These are phyloP conservation scores for Albatrellus sp. DNA, from an alignment of 1,284 basidiomycete genomes.

Conservation along the genomic window DNA sequence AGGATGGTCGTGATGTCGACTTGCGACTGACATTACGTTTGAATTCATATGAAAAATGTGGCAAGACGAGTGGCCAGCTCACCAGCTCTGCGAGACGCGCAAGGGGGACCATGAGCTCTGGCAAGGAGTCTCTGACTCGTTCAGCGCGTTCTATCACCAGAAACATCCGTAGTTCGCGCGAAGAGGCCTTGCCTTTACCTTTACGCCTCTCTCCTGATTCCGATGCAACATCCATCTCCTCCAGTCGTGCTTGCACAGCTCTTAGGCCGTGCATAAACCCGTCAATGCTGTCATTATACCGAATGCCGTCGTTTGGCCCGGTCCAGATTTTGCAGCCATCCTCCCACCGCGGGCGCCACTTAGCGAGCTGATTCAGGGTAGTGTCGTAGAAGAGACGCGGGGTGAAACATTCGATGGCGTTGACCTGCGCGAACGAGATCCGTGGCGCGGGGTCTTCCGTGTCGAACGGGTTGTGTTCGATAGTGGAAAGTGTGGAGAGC, in stretches of 20 bases:
- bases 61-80: slow-evolving; percentile 17
- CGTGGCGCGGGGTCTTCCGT: slow-evolving; percentile 10
- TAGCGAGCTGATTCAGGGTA: slow-evolving; percentile 45
- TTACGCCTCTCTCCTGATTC: not conserved
- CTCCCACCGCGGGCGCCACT: slow-evolving; percentile 43
- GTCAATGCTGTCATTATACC: slow-evolving; percentile 54
- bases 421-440: slow-evolving; percentile 33
- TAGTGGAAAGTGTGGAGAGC: slow-evolving; percentile 18
- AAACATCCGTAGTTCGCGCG: slow-evolving; percentile 32
- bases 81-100: slow-evolving; percentile 68
- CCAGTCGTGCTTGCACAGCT: slow-evolving; percentile 19
- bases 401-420: slow-evolving; percentile 57
- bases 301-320: slow-evolving; percentile 17
- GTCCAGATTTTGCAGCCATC: slow-evolving; percentile 48
- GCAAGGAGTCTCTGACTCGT: slow-evolving; percentile 46
- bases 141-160: slow-evolving; percentile 63
- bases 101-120: slow-evolving; percentile 58
- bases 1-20: slow-evolving; percentile 47
- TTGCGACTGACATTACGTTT: slow-evolving; percentile 22
- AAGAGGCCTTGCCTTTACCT: slow-evolving; percentile 24
- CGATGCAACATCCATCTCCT: slow-evolving; percentile 9
- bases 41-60: slow-evolving; percentile 4
- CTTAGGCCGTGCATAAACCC: slow-evolving; percentile 52
- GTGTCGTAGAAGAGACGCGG: slow-evolving; percentile 58
- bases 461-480: slow-evolving; percentile 4